These are phyloP conservation scores for Rhodotorula toruloides DNA, from an alignment of 768 basidiomycete genomes.

Conservation along the genomic window DNA sequence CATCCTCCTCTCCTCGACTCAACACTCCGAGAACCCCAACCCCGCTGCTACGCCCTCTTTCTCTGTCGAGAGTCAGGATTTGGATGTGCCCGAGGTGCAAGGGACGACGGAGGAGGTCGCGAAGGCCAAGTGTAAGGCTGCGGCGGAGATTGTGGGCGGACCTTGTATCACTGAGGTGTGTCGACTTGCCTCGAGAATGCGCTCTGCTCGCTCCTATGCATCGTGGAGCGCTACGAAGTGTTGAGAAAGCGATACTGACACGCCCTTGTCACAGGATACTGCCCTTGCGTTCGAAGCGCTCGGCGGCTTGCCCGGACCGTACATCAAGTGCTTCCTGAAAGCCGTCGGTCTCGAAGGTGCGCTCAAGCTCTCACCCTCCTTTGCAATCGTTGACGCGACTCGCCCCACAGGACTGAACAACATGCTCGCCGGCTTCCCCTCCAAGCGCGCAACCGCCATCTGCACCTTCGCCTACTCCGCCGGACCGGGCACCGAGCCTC, in stretches of 20 bases:
- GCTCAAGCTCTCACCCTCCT: slow-evolving; percentile 23
- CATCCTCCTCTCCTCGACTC: slow-evolving; percentile 62
- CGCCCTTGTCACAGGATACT: slow-evolving; percentile 64
- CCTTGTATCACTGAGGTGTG: slow-evolving; percentile 62
- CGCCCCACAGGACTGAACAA: slow-evolving; percentile 63
- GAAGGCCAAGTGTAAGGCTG: slow-evolving; percentile 72
- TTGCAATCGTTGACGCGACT: not conserved
- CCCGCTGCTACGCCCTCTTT: slow-evolving; percentile 53
- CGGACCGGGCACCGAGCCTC: slow-evolving; percentile 71
- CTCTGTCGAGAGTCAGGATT: slow-evolving; percentile 66
- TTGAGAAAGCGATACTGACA: slow-evolving; percentile 8
- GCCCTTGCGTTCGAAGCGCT: slow-evolving; percentile 86
- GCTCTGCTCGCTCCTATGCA: too few species aligned
- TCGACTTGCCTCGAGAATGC: too few species aligned
- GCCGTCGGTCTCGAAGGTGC: slow-evolving; percentile 76
- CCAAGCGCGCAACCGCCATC: slow-evolving; percentile 74
- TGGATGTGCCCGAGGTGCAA: slow-evolving; percentile 90
- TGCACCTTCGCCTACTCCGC: slow-evolving; percentile 94
- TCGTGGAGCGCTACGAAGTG: not conserved
- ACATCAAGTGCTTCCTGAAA: slow-evolving; percentile 88
- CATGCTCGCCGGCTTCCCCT: slow-evolving; percentile 68
- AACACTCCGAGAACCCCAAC: not conserved
- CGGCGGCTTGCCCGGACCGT: slow-evolving; percentile 88
- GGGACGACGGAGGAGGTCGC: slow-evolving; percentile 89
- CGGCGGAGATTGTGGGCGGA: slow-evolving; percentile 63